A percentile compares a stretch with the other conserved stretches of the same genome.
phyloP scores from a whole-genome alignment of 1,139 yeast species.

The Yamadazyma epiphylla region DNA sequence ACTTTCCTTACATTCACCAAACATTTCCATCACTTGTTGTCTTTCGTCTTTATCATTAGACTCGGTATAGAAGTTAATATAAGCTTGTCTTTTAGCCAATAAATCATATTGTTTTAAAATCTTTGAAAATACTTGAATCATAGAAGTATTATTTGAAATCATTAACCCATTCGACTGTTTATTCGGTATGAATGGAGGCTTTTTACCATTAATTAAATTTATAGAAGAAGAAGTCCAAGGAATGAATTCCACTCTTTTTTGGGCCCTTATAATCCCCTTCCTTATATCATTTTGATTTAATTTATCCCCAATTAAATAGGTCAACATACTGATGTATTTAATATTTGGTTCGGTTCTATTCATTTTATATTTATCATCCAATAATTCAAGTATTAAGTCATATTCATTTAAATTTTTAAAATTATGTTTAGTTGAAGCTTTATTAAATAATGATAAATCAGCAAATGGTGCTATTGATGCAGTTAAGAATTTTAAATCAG shows the following conservation, averaged over 20 bases:
- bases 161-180: constrained; percentile 65
- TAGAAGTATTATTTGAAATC: constrained; percentile 75
- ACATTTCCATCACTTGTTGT: constrained; percentile 60
- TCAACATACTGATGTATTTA: constrained; percentile 66
- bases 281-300: constrained; percentile 73
- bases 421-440: constrained; percentile 47
- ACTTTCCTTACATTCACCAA: constrained; percentile 73
- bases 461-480: constrained; percentile 85
- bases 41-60: constrained; percentile 43
- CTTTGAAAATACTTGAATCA: constrained; percentile 60
- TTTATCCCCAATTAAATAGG: constrained; percentile 65
- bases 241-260: constrained; percentile 74
- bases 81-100: constrained; percentile 77
- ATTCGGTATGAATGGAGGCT: constrained; percentile 52
- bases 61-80: constrained; percentile 71
- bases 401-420: constrained; percentile 64
- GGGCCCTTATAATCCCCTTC: constrained; percentile 74
- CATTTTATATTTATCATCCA: constrained; percentile 79
- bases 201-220: constrained; percentile 73
- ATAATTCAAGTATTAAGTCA: constrained; percentile 77
- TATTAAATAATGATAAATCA: constrained; percentile 18
- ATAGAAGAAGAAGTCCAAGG: constrained; percentile 86
- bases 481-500: constrained; percentile 81
- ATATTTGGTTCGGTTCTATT: constrained; percentile 33
- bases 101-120: constrained; percentile 76